Conservation (phyloP, 306 rosid species). For the Inga laurina region DNA sequence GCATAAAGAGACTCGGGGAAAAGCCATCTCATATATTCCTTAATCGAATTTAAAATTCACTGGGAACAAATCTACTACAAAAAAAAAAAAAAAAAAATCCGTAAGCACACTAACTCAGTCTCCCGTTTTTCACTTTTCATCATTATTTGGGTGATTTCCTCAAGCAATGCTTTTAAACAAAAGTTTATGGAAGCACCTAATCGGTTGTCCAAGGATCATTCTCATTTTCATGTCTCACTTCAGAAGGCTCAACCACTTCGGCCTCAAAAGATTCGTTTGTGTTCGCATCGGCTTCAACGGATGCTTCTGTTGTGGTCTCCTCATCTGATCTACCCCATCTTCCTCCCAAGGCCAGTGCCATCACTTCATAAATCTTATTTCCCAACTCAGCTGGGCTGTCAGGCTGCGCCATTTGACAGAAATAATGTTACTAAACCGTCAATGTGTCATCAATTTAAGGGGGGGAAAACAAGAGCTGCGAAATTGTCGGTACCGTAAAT, state of each 20-base stretch:
- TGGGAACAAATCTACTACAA: slow-evolving; percentile 10
- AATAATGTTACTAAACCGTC: slow-evolving; percentile 10
- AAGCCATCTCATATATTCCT: neutral
- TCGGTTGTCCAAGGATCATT: slow-evolving; percentile 90
- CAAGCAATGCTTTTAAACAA: slow-evolving; percentile 22
- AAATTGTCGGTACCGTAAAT: slow-evolving; percentile 61
- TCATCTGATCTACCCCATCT: slow-evolving; percentile 93
- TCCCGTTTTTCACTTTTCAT: neutral
- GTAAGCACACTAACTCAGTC: neutral
- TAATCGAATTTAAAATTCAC: neutral
- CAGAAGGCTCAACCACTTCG: slow-evolving; percentile 83
- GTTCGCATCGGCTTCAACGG: neutral
- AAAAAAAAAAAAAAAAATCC: slow-evolving; percentile 3
- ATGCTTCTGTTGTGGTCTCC: slow-evolving; percentile 28
- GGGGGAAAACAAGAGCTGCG: neutral
- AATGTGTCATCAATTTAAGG: neutral
- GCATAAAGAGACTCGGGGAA: neutral
- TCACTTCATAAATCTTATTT: slow-evolving; percentile 91
- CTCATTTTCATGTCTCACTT: slow-evolving; percentile 81
- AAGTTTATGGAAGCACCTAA: slow-evolving; percentile 36
- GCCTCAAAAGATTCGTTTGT: slow-evolving; percentile 44
- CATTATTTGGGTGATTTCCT: slow-evolving; percentile 28
- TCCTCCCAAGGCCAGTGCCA: slow-evolving; percentile 96
- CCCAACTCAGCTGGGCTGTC: slow-evolving; percentile 99
- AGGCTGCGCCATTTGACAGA: slow-evolving; percentile 57